phyloP scores from a whole-genome alignment of 2,329 filamentous ascomycete species.

The Didymella sp. region DNA sequence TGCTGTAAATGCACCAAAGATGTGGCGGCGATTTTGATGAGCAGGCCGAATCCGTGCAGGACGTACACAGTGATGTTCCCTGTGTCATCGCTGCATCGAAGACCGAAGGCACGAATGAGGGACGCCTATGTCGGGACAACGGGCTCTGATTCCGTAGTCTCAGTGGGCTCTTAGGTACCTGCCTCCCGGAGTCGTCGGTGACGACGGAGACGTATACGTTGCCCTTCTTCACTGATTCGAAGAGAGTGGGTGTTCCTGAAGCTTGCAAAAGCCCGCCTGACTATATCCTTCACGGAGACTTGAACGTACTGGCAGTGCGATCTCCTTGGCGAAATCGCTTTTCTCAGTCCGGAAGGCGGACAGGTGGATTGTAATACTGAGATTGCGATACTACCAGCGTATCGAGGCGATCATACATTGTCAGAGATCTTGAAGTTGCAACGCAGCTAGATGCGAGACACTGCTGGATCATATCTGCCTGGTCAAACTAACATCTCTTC shows the following conservation, averaged over 20 bases:
- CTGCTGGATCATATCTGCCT: no score
- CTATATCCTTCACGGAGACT: not conserved
- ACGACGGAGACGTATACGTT: not conserved
- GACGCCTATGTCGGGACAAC: not conserved
- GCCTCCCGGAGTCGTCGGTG: no score
- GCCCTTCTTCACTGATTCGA: not conserved
- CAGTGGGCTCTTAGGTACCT: no score
- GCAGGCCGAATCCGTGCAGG: not conserved
- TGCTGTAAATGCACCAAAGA: no score
- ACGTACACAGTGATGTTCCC: not conserved
- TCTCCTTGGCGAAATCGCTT: slow-evolving; percentile 37
- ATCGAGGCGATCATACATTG: not conserved
- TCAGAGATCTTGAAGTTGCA: not conserved
- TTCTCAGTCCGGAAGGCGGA: not conserved
- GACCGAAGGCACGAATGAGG: not conserved
- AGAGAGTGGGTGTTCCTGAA: not conserved
- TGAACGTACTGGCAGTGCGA: not conserved
- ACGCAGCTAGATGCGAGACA: no score
- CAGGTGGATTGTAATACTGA: not conserved
- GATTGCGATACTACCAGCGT: no score
- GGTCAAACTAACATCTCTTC: no score
- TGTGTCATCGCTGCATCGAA: not conserved
- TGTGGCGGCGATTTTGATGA: not conserved
- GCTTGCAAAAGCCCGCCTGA: not conserved
- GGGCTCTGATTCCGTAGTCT: not conserved